A percentile compares a stretch with the other conserved stretches of the same genome.
Conservation (phyloP, 2,329 filamentous ascomycete species). For the Neofusicoccum laricinum region DNA sequence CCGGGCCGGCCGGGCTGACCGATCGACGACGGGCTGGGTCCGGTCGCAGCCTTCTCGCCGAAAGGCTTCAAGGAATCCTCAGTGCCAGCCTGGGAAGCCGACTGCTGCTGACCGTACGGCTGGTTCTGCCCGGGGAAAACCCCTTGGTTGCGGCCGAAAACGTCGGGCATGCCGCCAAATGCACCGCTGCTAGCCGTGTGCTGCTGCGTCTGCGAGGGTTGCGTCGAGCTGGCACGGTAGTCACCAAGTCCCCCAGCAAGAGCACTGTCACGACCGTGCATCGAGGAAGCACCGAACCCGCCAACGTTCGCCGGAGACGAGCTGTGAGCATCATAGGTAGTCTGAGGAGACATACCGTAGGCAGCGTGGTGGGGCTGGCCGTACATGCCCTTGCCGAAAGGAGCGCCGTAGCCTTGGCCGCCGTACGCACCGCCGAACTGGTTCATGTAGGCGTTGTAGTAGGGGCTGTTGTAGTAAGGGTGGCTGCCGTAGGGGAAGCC, state of each 20-base stretch:
- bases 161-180: constrained; percentile 55
- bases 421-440: constrained; percentile 57
- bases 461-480: constrained; percentile 60
- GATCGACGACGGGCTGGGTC: constrained; percentile 58
- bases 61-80: constrained; percentile 59
- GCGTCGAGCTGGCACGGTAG: constrained; percentile 58
- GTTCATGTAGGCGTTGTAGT: constrained; percentile 62
- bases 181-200: constrained; percentile 48
- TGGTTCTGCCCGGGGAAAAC: constrained; percentile 53
- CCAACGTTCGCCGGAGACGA: constrained; percentile 61
- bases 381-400: constrained; percentile 61
- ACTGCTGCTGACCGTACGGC: constrained; percentile 50
- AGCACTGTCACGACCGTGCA: constrained; percentile 47
- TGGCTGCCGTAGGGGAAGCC: constrained; percentile 44
- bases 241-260: constrained; percentile 53
- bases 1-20: constrained; percentile 62
- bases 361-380: constrained; percentile 56
- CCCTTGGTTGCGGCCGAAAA: constrained; percentile 58
- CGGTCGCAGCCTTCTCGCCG: constrained; percentile 52
- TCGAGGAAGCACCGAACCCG: constrained; percentile 47
- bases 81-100: constrained; percentile 45
- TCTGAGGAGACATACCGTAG: constrained; percentile 55
- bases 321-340: constrained; percentile 61
- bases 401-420: constrained; percentile 47
- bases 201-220: constrained; percentile 55